A percentile compares a stretch with the other conserved stretches of the same genome.
Evolutionary conservation across 306 rosid species (phyloP).

Genomic region (Rubus parviflorus): DNA sequence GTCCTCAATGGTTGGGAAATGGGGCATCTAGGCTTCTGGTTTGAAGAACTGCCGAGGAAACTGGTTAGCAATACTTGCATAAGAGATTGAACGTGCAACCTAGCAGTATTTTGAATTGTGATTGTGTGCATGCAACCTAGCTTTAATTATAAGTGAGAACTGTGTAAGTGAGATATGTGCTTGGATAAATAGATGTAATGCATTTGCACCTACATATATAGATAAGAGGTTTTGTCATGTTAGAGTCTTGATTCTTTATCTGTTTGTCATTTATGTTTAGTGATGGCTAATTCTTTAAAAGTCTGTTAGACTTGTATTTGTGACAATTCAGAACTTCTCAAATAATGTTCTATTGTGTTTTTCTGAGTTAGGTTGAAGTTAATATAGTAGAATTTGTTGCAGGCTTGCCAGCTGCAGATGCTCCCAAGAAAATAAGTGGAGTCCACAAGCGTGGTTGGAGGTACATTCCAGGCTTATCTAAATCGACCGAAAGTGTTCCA

Average conservation of each 20-base stretch:
- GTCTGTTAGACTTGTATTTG: background rate
- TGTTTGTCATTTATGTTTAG: background rate
- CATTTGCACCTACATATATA: background rate
- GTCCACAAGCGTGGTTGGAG: constrained; percentile 99
- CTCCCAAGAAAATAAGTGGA: constrained; percentile 90
- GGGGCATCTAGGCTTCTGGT: background rate
- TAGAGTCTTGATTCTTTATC: background rate
- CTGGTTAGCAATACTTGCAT: background rate
- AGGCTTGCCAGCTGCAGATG: constrained; percentile 68
- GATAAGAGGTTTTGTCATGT: background rate
- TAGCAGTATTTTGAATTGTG: background rate
- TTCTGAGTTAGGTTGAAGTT: background rate
- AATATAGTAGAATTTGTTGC: constrained; percentile 37
- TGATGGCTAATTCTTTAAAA: background rate
- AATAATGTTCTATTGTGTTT: constrained; percentile 8
- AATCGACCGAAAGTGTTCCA: constrained; percentile 37
- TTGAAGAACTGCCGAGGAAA: background rate
- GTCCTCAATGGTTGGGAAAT: background rate
- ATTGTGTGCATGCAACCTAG: background rate
- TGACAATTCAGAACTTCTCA: background rate
- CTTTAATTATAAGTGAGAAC: background rate
- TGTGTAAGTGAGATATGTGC: background rate
- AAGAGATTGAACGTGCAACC: background rate
- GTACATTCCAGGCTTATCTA: constrained; percentile 54
- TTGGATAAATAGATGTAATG: background rate